phyloP scores from a whole-genome alignment of 441 rosid species.

The Jatropha multifida region DNA sequence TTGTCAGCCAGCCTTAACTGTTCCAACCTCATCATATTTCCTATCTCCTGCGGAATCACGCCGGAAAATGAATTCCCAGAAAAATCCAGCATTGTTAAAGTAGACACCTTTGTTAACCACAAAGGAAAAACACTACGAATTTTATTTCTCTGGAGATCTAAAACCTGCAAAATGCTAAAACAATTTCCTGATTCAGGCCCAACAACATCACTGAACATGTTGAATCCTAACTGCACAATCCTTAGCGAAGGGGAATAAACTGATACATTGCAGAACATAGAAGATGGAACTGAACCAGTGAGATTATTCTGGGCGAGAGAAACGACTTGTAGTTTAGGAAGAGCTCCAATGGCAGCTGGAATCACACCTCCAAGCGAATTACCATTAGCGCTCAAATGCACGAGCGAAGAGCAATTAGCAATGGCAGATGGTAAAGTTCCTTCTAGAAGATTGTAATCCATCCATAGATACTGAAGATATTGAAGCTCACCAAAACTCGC shows the following conservation, averaged over 20 bases:
- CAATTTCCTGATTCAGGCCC: conserved; percentile 52
- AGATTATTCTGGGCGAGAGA: conserved; percentile 64
- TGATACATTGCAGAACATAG: conserved; percentile 68
- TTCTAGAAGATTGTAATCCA: conserved; percentile 63
- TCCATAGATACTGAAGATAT: conserved; percentile 71
- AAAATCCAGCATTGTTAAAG: conserved; percentile 55
- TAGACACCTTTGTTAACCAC: conserved; percentile 54
- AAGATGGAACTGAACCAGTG: conserved; percentile 63
- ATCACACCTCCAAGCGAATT: conserved; percentile 73
- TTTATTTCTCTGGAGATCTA: conserved; percentile 63
- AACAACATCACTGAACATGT: conserved; percentile 46
- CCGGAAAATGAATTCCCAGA: conserved; percentile 74
- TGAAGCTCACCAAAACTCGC: conserved; percentile 66
- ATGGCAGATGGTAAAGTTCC: conserved; percentile 87
- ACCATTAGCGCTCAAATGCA: conserved; percentile 72
- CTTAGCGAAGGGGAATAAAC: conserved; percentile 47
- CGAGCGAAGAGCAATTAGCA: conserved; percentile 78
- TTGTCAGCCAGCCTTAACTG: conserved; percentile 71
- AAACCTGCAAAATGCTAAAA: conserved; percentile 49
- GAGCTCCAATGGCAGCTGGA: conserved; percentile 70
- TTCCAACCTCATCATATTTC: conserved; percentile 49
- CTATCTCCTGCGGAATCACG: conserved; percentile 56
- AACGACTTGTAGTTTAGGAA: conserved; percentile 67
- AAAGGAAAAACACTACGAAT: conserved; percentile 59
- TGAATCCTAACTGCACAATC: conserved; percentile 64